phyloP scores from a whole-genome alignment of 768 basidiomycete species.

The Paxillus ammoniavirescens region DNA sequence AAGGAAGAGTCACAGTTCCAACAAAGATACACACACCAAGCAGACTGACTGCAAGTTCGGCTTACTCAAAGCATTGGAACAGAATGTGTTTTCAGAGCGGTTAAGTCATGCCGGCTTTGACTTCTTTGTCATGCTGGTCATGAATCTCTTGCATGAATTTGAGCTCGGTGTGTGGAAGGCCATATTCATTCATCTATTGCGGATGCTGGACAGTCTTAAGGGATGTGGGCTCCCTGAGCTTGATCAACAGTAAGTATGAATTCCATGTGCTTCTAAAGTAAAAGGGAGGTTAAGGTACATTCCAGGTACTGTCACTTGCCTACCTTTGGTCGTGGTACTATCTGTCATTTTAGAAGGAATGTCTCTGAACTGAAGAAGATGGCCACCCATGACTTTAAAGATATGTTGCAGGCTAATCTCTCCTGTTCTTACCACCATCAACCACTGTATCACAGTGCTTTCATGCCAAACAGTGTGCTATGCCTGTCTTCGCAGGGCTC shows the following conservation, averaged over 20 bases:
- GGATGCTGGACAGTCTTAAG: conserved; percentile 24
- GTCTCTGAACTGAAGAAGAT: conserved; percentile 33
- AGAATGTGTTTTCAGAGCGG: conserved; percentile 36
- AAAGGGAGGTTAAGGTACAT: background rate
- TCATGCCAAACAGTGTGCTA: conserved; percentile 20
- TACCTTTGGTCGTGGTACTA: conserved; percentile 31
- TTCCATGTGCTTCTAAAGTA: background rate
- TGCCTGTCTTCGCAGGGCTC: conserved; percentile 33
- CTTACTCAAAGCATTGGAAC: background rate
- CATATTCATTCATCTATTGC: conserved; percentile 34
- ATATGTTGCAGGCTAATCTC: conserved; percentile 27
- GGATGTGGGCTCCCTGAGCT: conserved; percentile 6
- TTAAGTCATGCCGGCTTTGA: conserved; percentile 14
- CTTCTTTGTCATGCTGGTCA: too few species aligned
- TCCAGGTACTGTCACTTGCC: conserved; percentile 28
- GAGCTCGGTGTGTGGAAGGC: conserved; percentile 39
- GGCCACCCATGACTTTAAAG: conserved; percentile 37
- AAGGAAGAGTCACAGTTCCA: conserved; percentile 30
- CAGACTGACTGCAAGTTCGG: background rate
- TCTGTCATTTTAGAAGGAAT: conserved; percentile 29
- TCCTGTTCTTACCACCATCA: background rate
- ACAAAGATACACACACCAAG: conserved; percentile 18
- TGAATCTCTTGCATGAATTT: background rate
- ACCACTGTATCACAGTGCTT: background rate
- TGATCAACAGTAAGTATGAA: conserved; percentile 15